These are phyloP conservation scores for Linnemannia zychae DNA, from an alignment of 192 early-diverging fungal genomes.

Conservation along the genomic window DNA sequence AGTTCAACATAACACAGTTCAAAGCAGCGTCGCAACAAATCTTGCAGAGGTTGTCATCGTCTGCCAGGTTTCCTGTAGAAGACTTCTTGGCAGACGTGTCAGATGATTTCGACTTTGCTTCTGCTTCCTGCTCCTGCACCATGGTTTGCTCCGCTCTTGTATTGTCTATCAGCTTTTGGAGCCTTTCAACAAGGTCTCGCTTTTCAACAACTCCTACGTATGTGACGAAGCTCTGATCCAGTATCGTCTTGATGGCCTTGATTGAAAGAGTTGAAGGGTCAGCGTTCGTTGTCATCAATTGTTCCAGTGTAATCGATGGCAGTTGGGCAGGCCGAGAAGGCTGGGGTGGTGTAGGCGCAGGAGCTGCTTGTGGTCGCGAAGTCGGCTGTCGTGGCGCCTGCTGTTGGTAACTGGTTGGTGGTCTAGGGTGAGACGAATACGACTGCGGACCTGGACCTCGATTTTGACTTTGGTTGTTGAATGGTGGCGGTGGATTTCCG, in stretches of 20 bases:
- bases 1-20: constrained; percentile 89
- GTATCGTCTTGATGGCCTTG: constrained; percentile 76
- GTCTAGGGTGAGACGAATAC: not conserved
- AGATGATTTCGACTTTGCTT: constrained; percentile 25
- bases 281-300: constrained; percentile 60
- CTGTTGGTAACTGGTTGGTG: not conserved
- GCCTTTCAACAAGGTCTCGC: constrained; percentile 75
- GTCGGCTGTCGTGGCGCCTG: not conserved
- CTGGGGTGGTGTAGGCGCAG: not conserved
- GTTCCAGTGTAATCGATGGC: constrained; percentile 23
- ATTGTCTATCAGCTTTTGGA: constrained; percentile 75
- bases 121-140: constrained; percentile 55
- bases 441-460: not conserved
- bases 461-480: constrained; percentile 12
- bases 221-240: constrained; percentile 75
- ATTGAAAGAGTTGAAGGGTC: constrained; percentile 71
- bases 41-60: constrained; percentile 81
- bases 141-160: constrained; percentile 61
- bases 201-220: constrained; percentile 80
- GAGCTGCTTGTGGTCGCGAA: not conserved
- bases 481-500: not conserved
- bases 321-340: constrained; percentile 19
- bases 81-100: constrained; percentile 17
- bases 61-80: constrained; percentile 1
- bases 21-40: constrained; percentile 85